These are phyloP conservation scores for Podaxis sp. DNA, from an alignment of 768 basidiomycete genomes.

Conservation along the genomic window DNA sequence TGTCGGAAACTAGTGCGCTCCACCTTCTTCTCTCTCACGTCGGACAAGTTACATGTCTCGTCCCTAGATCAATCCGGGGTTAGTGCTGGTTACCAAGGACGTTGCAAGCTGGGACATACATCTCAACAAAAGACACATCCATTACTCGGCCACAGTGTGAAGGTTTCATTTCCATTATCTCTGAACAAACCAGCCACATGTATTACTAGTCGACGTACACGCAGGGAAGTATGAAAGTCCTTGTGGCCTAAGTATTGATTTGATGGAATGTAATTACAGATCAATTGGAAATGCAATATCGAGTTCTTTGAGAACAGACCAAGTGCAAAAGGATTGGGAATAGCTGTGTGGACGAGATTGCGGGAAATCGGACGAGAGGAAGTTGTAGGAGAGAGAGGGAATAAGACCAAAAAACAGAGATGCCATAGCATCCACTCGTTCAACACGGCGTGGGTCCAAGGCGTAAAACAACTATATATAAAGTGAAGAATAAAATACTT, in stretches of 20 bases:
- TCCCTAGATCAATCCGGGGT: constrained; percentile 8
- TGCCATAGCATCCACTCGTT: constrained; percentile 30
- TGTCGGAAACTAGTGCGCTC: not conserved
- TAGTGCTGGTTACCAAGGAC: constrained; percentile 8
- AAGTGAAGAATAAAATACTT: constrained; percentile 84
- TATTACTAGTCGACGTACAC: constrained; percentile 12
- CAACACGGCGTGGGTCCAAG: constrained; percentile 32
- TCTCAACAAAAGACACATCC: not conserved
- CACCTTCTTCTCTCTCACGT: constrained; percentile 8
- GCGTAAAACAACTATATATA: constrained; percentile 51
- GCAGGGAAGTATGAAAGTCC: constrained; percentile 12
- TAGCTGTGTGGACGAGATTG: constrained; percentile 4
- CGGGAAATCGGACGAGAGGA: not conserved
- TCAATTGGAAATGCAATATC: constrained; percentile 8
- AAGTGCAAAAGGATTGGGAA: not conserved
- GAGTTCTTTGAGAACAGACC: not conserved
- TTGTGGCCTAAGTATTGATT: constrained; percentile 11
- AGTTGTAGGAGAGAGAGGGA: constrained; percentile 1
- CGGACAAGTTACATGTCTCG: constrained; percentile 1
- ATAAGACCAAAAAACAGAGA: constrained; percentile 33
- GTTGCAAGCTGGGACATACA: not conserved
- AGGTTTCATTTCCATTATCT: not conserved
- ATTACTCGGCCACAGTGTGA: not conserved
- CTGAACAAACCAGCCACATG: constrained; percentile 4
- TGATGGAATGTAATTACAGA: constrained; percentile 13